These are phyloP conservation scores for Fusarium sp. DNA, from an alignment of 2,329 filamentous ascomycete genomes.

Conservation along the genomic window DNA sequence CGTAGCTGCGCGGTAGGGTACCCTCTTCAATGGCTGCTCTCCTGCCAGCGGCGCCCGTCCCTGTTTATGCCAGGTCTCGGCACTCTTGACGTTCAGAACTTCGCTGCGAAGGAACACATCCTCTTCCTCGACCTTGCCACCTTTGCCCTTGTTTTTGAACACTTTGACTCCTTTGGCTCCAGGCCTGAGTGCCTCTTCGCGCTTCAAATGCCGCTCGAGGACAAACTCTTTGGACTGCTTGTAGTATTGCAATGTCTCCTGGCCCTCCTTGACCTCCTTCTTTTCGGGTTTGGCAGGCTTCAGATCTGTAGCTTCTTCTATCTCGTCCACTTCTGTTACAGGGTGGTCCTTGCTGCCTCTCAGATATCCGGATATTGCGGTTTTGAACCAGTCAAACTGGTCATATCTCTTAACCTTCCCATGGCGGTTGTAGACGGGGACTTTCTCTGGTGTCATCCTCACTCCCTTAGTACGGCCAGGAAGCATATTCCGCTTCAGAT, in stretches of 20 bases:
- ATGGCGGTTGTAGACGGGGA: slow-evolving; percentile 79
- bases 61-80: slow-evolving; percentile 98
- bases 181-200: slow-evolving; percentile 86
- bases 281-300: slow-evolving; percentile 76
- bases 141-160: slow-evolving; percentile 80
- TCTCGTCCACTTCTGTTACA: slow-evolving; percentile 76
- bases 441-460: slow-evolving; percentile 80
- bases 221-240: slow-evolving; percentile 87
- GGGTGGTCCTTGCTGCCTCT: slow-evolving; percentile 59
- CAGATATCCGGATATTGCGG: slow-evolving; percentile 77
- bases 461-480: slow-evolving; percentile 91
- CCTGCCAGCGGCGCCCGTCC: slow-evolving; percentile 79
- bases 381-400: slow-evolving; percentile 88
- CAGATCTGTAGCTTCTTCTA: slow-evolving; percentile 82
- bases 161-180: slow-evolving; percentile 74
- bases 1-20: slow-evolving; percentile 91
- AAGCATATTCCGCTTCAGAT: slow-evolving; percentile 81
- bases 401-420: slow-evolving; percentile 83
- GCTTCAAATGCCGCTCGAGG: slow-evolving; percentile 84
- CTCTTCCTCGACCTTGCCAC: slow-evolving; percentile 76
- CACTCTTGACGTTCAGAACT: slow-evolving; percentile 85
- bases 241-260: slow-evolving; percentile 87
- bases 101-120: slow-evolving; percentile 83
- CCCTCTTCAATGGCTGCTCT: slow-evolving; percentile 81
- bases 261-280: slow-evolving; percentile 77